A percentile compares a stretch with the other conserved stretches of the same genome.
Evolutionary conservation across 2,329 filamentous ascomycete species (phyloP).

Genomic region (Zymoseptoria crescenta): DNA sequence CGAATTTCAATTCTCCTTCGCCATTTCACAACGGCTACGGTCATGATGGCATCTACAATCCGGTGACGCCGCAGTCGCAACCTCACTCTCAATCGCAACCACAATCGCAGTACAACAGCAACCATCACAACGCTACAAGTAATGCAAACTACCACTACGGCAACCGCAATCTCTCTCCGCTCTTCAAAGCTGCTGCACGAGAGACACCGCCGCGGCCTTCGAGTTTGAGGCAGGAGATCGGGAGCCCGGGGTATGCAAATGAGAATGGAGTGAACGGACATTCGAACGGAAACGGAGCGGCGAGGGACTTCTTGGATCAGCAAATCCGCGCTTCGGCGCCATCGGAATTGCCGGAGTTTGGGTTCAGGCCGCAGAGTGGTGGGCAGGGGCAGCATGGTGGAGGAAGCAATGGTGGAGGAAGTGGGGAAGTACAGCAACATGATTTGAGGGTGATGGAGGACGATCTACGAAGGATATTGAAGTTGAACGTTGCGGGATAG

Average conservation of each 20-base stretch:
- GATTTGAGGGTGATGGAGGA: slow-evolving; percentile 34
- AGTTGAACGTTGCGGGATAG: slow-evolving; percentile 1
- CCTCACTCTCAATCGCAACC: too few relatives aligned
- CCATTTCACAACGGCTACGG: slow-evolving; percentile 25
- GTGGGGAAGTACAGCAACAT: slow-evolving; percentile 10
- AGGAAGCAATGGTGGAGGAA: slow-evolving; percentile 1
- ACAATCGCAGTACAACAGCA: too few relatives aligned
- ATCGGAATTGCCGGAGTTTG: slow-evolving; percentile 13
- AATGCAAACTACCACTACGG: slow-evolving; percentile 31
- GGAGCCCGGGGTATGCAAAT: slow-evolving; percentile 3
- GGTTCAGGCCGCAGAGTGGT: slow-evolving; percentile 6
- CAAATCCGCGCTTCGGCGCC: slow-evolving; percentile 22
- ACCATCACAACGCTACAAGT: too few relatives aligned
- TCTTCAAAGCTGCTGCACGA: slow-evolving; percentile 42
- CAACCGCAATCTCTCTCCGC: slow-evolving; percentile 41
- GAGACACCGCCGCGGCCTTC: slow-evolving; percentile 37
- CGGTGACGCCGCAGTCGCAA: neutral
- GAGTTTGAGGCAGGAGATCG: slow-evolving; percentile 36
- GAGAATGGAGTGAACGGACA: slow-evolving; percentile 8
- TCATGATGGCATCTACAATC: slow-evolving; percentile 4
- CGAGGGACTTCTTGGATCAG: slow-evolving; percentile 28
- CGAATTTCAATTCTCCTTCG: slow-evolving; percentile 27
- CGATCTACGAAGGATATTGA: slow-evolving; percentile 35
- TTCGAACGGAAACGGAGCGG: slow-evolving; percentile 20
- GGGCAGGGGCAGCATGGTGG: too few relatives aligned